These are phyloP conservation scores for Gnaphalium uliginosum DNA, from an alignment of 129 eudicot species.

Conservation along the genomic window DNA sequence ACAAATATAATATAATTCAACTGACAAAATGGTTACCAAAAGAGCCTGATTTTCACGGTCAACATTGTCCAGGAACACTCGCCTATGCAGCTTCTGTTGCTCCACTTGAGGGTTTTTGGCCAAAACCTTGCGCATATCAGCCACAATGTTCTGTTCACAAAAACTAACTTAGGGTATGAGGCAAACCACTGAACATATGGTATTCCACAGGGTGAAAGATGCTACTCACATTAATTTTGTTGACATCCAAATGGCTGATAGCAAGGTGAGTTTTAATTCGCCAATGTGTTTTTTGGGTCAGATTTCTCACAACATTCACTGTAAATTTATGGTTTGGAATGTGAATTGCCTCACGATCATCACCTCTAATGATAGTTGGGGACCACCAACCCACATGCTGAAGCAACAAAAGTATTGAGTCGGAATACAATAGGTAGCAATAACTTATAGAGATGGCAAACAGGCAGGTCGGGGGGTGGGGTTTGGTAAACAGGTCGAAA, in stretches of 20 bases:
- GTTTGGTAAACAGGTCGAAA: background rate
- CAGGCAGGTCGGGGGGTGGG: too few species aligned
- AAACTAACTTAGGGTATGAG: conserved; percentile 13
- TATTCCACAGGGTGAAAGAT: background rate
- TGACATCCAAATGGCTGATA: conserved; percentile 81
- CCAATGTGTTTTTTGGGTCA: conserved; percentile 85
- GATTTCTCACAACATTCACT: conserved; percentile 75
- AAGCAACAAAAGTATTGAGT: conserved; percentile 26
- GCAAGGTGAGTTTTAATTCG: conserved; percentile 87
- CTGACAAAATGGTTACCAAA: conserved; percentile 38
- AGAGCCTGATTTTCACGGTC: conserved; percentile 78
- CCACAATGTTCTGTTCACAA: conserved; percentile 62
- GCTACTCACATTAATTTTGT: conserved; percentile 58
- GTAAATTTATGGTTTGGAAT: conserved; percentile 83
- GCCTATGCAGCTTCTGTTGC: conserved; percentile 73
- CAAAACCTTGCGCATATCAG: conserved; percentile 92
- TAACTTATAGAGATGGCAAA: background rate
- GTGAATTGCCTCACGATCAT: conserved; percentile 89
- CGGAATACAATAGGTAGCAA: background rate
- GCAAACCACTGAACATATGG: background rate
- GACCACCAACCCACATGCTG: conserved; percentile 98
- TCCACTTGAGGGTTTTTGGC: conserved; percentile 88
- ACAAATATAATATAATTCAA: background rate
- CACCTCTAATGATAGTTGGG: conserved; percentile 84
- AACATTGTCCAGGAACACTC: conserved; percentile 72